phyloP scores from a whole-genome alignment of 2,329 filamentous ascomycete genomes.

The Fusarium paranaense region DNA sequence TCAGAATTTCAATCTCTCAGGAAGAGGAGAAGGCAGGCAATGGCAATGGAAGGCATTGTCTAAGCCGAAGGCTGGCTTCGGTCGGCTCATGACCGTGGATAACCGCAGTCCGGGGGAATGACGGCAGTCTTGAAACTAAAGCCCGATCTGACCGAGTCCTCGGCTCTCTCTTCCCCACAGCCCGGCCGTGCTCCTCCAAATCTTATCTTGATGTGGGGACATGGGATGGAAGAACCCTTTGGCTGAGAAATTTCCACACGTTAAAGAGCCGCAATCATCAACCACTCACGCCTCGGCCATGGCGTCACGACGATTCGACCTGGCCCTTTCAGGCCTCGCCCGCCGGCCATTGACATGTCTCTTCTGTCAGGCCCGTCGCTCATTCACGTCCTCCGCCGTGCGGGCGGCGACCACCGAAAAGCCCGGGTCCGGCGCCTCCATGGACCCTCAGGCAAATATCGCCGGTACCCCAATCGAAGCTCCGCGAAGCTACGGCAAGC shows the following conservation, averaged over 20 bases:
- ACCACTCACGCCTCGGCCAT: conserved; percentile 34
- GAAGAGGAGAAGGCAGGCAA: conserved; percentile 32
- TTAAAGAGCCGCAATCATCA: conserved; percentile 21
- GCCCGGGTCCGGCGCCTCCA: conserved; percentile 50
- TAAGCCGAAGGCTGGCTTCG: conserved; percentile 50
- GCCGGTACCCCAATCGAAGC: conserved; percentile 65
- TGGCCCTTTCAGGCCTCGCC: conserved; percentile 44
- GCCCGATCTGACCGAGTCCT: conserved; percentile 35
- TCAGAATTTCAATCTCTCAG: conserved; percentile 25
- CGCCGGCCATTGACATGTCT: conserved; percentile 57
- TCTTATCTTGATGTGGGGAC: conserved; percentile 23
- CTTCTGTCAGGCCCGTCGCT: conserved; percentile 63
- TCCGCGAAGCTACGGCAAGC: conserved; percentile 70
- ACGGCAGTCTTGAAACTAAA: conserved; percentile 35
- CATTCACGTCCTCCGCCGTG: conserved; percentile 59
- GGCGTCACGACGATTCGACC: conserved; percentile 48
- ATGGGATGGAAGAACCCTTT: not conserved
- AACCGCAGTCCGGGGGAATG: conserved; percentile 51
- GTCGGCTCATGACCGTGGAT: conserved; percentile 50
- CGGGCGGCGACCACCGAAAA: conserved; percentile 47
- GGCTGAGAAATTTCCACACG: conserved; percentile 35
- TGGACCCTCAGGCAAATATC: conserved; percentile 54
- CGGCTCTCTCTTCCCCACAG: conserved; percentile 34
- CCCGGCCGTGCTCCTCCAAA: conserved; percentile 34
- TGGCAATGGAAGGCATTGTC: conserved; percentile 30